Evolutionary conservation across 1,139 yeast genomes (phyloP).

Genomic region (Pichia sp.): DNA sequence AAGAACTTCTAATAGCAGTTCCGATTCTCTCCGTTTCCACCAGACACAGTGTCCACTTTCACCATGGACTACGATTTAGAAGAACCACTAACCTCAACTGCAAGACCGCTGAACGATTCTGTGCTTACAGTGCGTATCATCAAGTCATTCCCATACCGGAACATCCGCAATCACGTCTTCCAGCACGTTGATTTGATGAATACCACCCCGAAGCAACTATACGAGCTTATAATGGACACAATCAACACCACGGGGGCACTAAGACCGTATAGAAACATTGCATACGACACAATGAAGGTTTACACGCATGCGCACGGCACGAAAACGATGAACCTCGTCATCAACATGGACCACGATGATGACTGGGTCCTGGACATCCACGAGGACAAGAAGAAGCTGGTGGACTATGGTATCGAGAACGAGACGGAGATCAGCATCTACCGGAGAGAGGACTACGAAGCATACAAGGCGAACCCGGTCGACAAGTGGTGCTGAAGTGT

Average conservation of each 20-base stretch:
- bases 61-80: conserved; percentile 28
- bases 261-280: conserved; percentile 78
- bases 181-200: conserved; percentile 63
- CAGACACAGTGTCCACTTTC: neutral
- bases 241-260: conserved; percentile 62
- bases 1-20: neutral
- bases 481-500: conserved; percentile 87
- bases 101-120: conserved; percentile 63
- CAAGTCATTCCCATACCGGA: conserved; percentile 88
- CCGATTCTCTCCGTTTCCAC: neutral
- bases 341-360: conserved; percentile 73
- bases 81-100: conserved; percentile 61
- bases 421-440: conserved; percentile 87
- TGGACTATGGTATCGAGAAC: conserved; percentile 70
- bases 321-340: conserved; percentile 85
- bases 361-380: conserved; percentile 55
- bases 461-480: conserved; percentile 72
- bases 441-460: conserved; percentile 57
- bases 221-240: conserved; percentile 38
- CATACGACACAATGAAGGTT: conserved; percentile 69
- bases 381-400: conserved; percentile 39
- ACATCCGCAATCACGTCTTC: conserved; percentile 74
- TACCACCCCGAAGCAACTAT: conserved; percentile 59
- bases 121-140: conserved; percentile 77
- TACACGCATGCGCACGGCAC: conserved; percentile 95